These are phyloP conservation scores for Danielia reshetovae DNA, from an alignment of 805 yeast species.

Conservation along the genomic window DNA sequence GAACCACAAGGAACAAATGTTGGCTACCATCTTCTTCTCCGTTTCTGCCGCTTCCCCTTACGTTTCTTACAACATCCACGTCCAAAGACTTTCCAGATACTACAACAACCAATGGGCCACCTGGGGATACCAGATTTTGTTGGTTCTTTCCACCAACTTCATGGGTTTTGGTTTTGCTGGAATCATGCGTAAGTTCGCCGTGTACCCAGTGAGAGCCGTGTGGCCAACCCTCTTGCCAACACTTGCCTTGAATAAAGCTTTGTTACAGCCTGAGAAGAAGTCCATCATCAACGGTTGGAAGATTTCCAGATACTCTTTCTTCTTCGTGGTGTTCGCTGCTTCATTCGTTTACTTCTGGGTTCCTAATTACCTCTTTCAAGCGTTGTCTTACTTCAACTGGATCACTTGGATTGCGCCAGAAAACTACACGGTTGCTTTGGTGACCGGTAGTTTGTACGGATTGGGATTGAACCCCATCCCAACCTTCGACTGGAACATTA, in stretches of 20 bases:
- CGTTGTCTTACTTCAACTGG: conserved; percentile 49
- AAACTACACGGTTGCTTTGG: conserved; percentile 42
- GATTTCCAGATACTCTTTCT: conserved; percentile 30
- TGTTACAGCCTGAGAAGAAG: conserved; percentile 29
- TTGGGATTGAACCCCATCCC: conserved; percentile 53
- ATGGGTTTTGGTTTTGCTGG: conserved; percentile 32
- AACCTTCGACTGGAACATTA: conserved; percentile 49
- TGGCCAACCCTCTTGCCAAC: conserved; percentile 38
- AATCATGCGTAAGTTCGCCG: conserved; percentile 24
- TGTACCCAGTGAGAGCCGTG: conserved; percentile 23
- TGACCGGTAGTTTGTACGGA: conserved; percentile 49
- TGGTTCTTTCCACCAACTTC: conserved; percentile 23
- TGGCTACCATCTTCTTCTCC: conserved; percentile 45
- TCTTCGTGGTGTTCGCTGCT: conserved; percentile 17
- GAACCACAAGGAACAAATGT: conserved; percentile 62
- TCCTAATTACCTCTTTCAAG: conserved; percentile 40
- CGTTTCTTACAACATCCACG: conserved; percentile 28
- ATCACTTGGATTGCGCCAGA: conserved; percentile 54
- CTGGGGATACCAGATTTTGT: conserved; percentile 21
- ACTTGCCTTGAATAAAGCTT: conserved; percentile 46
- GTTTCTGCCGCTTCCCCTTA: conserved; percentile 27
- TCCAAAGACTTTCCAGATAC: conserved; percentile 13
- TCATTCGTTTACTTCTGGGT: conserved; percentile 45
- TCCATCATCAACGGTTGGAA: conserved; percentile 29
- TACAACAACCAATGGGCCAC: conserved; percentile 26